Percentiles rank a stretch among this genome's conserved stretches.
phyloP scores from a whole-genome alignment of 148 eudicot species.

The Selenicereus undatus region DNA sequence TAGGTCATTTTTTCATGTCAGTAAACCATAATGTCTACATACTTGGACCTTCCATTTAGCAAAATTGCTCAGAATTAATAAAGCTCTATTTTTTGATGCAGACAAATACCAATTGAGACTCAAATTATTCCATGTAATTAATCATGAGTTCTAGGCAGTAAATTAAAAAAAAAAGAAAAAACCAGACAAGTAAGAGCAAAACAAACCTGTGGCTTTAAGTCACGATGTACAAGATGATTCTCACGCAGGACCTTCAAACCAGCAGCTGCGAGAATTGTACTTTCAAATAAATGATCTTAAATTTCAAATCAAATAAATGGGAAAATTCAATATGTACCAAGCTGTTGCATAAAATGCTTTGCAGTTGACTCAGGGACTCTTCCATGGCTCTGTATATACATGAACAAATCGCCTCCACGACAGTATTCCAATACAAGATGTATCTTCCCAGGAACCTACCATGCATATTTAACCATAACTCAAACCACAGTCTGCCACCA shows the following conservation, averaged over 20 bases:
- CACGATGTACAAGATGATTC: slow-evolving; percentile 91
- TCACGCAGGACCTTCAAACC: slow-evolving; percentile 86
- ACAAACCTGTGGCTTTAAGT: slow-evolving; percentile 89
- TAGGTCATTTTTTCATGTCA: neutral
- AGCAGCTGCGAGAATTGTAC: slow-evolving; percentile 47
- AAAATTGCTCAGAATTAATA: neutral
- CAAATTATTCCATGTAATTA: neutral
- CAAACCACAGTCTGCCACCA: too few species aligned
- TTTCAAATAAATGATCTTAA: slow-evolving; percentile 17
- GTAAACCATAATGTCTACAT: neutral
- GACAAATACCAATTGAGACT: neutral
- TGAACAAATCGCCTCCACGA: slow-evolving; percentile 86
- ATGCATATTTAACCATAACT: slow-evolving; percentile 1
- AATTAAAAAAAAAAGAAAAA: neutral
- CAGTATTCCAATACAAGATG: slow-evolving; percentile 91
- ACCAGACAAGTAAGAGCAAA: neutral
- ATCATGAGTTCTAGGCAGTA: neutral
- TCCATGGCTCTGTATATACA: slow-evolving; percentile 77
- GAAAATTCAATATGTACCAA: slow-evolving; percentile 48
- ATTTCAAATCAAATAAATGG: slow-evolving; percentile 4
- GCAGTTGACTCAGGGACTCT: slow-evolving; percentile 80
- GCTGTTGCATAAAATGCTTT: slow-evolving; percentile 83
- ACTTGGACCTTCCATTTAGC: neutral
- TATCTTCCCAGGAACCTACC: slow-evolving; percentile 84
- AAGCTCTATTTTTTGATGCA: neutral